Evolutionary conservation across 2,329 filamentous ascomycete species (phyloP).

Genomic region (Alternaria sp.): DNA sequence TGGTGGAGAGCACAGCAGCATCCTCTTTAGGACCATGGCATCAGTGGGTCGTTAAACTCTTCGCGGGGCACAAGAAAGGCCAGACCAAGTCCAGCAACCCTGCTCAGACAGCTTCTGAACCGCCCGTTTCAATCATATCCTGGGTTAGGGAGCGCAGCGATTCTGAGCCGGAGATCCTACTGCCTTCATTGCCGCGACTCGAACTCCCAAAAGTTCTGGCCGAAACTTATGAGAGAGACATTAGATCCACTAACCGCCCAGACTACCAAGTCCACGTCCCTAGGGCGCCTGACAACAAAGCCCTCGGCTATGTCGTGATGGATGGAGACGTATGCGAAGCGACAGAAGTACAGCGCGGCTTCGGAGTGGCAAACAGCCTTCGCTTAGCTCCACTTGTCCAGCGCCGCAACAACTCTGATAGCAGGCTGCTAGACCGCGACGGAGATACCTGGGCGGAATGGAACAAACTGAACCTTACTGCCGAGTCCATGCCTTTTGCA

Average conservation of each 20-base stretch:
- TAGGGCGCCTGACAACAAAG: constrained; percentile 10
- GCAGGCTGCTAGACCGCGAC: constrained; percentile 19
- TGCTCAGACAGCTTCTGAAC: not conserved
- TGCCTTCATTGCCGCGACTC: constrained; percentile 6
- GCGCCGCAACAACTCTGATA: constrained; percentile 10
- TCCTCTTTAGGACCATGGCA: constrained; percentile 8
- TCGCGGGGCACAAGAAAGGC: constrained; percentile 19
- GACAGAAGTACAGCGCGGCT: constrained; percentile 19
- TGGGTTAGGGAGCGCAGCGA: not conserved
- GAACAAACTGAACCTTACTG: constrained; percentile 8
- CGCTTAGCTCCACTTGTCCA: not conserved
- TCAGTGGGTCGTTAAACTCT: constrained; percentile 20
- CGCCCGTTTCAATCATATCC: constrained; percentile 1
- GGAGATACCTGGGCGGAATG: constrained; percentile 20
- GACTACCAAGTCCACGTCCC: not conserved
- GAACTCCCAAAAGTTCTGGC: constrained; percentile 11
- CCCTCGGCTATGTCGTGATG: constrained; percentile 14
- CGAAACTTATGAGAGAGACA: not conserved
- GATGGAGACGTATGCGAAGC: constrained; percentile 17
- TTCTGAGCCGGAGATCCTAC: not conserved
- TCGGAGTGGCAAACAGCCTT: constrained; percentile 4
- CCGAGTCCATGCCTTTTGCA: constrained; percentile 16
- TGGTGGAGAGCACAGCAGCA: not conserved
- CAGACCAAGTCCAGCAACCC: not conserved
- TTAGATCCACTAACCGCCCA: not conserved